Evolutionary conservation across 2,329 filamentous ascomycete genomes (phyloP).

Genomic region (Phyllosticta ampelicida): DNA sequence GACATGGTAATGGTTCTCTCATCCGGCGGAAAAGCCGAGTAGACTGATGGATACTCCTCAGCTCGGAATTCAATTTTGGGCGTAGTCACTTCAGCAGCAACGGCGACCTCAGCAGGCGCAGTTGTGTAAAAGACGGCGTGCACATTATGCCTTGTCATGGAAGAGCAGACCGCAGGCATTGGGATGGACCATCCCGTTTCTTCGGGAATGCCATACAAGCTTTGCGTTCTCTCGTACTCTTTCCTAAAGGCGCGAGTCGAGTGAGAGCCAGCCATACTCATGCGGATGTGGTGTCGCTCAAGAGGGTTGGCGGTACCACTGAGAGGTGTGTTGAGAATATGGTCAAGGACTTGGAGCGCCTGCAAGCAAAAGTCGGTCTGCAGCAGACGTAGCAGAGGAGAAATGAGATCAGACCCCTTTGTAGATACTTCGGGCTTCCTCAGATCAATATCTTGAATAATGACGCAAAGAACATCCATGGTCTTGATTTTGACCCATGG

Average conservation of each 20-base stretch:
- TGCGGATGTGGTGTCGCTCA: slow-evolving; percentile 87
- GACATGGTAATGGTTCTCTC: slow-evolving; percentile 86
- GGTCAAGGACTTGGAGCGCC: slow-evolving; percentile 81
- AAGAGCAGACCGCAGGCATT: slow-evolving; percentile 79
- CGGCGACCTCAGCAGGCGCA: slow-evolving; percentile 38
- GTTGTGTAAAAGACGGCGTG: slow-evolving; percentile 96
- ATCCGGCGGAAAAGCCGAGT: slow-evolving; percentile 52
- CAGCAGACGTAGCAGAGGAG: slow-evolving; percentile 74
- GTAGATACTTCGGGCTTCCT: slow-evolving; percentile 77
- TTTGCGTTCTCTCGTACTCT: slow-evolving; percentile 89
- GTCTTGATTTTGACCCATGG: slow-evolving; percentile 88
- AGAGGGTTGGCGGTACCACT: slow-evolving; percentile 59
- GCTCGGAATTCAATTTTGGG: slow-evolving; percentile 86
- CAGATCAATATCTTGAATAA: slow-evolving; percentile 90
- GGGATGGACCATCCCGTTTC: slow-evolving; percentile 94
- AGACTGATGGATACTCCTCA: slow-evolving; percentile 59
- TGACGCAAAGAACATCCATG: slow-evolving; percentile 75
- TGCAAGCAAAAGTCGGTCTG: slow-evolving; percentile 93
- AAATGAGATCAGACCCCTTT: slow-evolving; percentile 90
- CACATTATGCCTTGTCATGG: slow-evolving; percentile 78
- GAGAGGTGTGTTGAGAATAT: slow-evolving; percentile 80
- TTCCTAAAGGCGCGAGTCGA: slow-evolving; percentile 73
- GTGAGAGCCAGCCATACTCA: slow-evolving; percentile 93
- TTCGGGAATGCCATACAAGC: slow-evolving; percentile 92
- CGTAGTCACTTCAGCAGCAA: slow-evolving; percentile 54